These are phyloP conservation scores for Cystobasidium onofrii DNA, from an alignment of 768 basidiomycete species.

Conservation along the genomic window DNA sequence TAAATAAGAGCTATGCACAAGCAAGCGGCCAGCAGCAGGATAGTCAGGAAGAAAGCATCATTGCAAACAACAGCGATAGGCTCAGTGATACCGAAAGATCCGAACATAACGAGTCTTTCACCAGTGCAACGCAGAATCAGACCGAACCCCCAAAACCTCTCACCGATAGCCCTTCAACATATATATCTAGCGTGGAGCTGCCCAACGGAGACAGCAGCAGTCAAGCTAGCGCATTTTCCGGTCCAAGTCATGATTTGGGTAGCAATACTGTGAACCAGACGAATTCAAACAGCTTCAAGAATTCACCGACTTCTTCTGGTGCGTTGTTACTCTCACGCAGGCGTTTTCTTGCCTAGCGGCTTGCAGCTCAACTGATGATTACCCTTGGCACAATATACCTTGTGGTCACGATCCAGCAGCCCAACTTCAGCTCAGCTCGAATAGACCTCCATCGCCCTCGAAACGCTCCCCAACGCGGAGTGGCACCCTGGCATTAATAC, in stretches of 20 bases:
- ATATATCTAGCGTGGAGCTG: neutral
- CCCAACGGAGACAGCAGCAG: neutral
- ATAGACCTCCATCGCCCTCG: neutral
- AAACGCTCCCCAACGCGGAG: neutral
- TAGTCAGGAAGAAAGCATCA: neutral
- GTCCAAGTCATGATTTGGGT: neutral
- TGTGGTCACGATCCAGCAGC: no score
- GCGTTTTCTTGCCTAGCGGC: no score
- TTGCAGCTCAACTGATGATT: no score
- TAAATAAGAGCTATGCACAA: neutral
- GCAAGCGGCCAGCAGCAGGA: neutral
- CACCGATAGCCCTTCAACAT: neutral
- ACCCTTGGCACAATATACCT: no score
- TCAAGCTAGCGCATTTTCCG: neutral
- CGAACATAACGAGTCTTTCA: neutral
- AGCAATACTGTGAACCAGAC: neutral
- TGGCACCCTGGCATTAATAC: neutral
- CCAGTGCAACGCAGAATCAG: neutral
- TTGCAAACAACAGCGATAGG: neutral
- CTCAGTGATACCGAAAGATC: neutral
- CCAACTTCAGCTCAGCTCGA: neutral
- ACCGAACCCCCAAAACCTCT: neutral
- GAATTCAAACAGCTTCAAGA: neutral
- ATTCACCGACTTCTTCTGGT: neutral
- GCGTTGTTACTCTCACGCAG: neutral